A percentile compares a stretch with the other conserved stretches of the same genome.
Conservation (phyloP, 2,329 filamentous ascomycete species). For the Dryadomyces quercus-mongolicae region DNA sequence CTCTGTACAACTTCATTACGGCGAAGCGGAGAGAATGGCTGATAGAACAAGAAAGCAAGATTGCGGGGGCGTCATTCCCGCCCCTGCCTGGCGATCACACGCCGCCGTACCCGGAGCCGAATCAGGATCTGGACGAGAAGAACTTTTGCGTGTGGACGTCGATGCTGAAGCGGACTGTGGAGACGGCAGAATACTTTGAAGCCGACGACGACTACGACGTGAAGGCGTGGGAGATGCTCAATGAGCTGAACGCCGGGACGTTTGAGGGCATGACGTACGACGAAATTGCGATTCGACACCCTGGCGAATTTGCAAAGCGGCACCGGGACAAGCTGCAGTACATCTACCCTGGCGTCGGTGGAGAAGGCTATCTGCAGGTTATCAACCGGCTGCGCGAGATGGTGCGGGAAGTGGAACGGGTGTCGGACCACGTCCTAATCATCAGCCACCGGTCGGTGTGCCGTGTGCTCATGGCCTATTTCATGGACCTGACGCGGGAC, state of each 20-base stretch:
- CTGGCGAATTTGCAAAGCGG: slow-evolving; percentile 71
- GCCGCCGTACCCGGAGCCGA: slow-evolving; percentile 82
- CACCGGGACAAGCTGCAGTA: slow-evolving; percentile 85
- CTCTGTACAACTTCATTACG: slow-evolving; percentile 75
- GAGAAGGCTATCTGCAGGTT: slow-evolving; percentile 92
- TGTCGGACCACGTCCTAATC: slow-evolving; percentile 88
- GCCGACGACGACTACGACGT: slow-evolving; percentile 87
- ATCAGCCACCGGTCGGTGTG: slow-evolving; percentile 89
- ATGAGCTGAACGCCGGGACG: slow-evolving; percentile 84
- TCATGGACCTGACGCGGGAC: slow-evolving; percentile 80
- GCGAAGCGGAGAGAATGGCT: slow-evolving; percentile 73
- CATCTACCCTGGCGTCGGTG: slow-evolving; percentile 89
- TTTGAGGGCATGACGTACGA: slow-evolving; percentile 95
- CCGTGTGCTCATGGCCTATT: slow-evolving; percentile 88
- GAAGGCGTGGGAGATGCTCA: slow-evolving; percentile 96
- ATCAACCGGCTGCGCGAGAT: slow-evolving; percentile 92
- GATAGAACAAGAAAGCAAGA: slow-evolving; percentile 66
- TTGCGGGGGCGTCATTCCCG: slow-evolving; percentile 70
- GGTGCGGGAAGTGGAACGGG: slow-evolving; percentile 93
- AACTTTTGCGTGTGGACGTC: slow-evolving; percentile 98
- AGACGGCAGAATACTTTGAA: slow-evolving; percentile 83
- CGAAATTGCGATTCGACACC: slow-evolving; percentile 69
- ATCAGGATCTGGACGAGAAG: slow-evolving; percentile 60
- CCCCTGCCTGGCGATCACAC: slow-evolving; percentile 84
- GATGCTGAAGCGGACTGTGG: slow-evolving; percentile 82